phyloP scores from a whole-genome alignment of 176 grass and related monocot genomes.

The Oryza australiensis region DNA sequence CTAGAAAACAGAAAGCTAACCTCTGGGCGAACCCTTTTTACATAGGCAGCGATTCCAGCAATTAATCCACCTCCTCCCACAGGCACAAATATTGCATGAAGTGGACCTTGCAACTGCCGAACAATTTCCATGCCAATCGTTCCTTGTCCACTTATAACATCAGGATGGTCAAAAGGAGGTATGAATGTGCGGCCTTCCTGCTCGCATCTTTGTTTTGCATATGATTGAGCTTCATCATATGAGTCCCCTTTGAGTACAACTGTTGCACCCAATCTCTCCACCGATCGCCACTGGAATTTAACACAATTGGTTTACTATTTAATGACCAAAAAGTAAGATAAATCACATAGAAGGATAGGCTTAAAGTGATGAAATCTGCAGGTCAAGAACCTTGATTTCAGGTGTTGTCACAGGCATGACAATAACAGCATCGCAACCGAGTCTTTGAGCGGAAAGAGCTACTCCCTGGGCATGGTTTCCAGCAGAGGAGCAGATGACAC shows the following conservation, averaged over 20 bases:
- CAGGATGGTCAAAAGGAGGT: constrained; percentile 97
- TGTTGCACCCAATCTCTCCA: constrained; percentile 86
- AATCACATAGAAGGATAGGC: neutral
- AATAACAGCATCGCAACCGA: constrained; percentile 91
- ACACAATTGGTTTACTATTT: constrained; percentile 16
- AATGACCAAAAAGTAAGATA: neutral
- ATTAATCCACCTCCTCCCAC: constrained; percentile 98
- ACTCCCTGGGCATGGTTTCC: constrained; percentile 99
- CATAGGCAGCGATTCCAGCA: constrained; percentile 96
- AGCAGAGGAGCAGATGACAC: constrained; percentile 97
- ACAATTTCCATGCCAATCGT: constrained; percentile 98
- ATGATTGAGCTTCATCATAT: constrained; percentile 91
- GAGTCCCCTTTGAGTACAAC: constrained; percentile 90
- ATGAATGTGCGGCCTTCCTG: constrained; percentile 87
- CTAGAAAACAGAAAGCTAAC: constrained; percentile 33
- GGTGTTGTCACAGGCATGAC: constrained; percentile 99
- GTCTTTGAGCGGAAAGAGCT: constrained; percentile 77
- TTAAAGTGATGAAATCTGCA: constrained; percentile 4
- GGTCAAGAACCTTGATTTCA: constrained; percentile 83
- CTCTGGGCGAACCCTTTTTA: constrained; percentile 96
- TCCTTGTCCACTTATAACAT: constrained; percentile 90
- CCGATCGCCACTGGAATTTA: constrained; percentile 80
- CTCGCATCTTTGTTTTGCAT: constrained; percentile 77
- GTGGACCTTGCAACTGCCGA: constrained; percentile 70
- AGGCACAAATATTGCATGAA: constrained; percentile 99